Conservation (phyloP, 768 basidiomycete genomes). For the Calocybe indica region DNA sequence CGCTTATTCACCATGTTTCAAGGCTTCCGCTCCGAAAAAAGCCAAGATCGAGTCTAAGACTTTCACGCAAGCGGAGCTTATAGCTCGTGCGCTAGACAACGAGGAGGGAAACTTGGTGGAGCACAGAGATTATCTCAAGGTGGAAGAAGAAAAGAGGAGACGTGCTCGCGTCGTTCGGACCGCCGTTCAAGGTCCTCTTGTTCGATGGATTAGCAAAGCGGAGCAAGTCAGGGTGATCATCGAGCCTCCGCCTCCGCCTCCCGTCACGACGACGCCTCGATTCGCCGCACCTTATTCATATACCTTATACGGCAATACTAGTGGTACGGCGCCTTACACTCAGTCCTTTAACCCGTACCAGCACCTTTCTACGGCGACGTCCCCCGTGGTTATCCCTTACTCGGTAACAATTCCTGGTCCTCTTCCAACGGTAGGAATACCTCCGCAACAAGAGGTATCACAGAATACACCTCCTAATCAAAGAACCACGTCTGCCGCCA, state of each 20-base stretch:
- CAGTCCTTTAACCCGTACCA: too few relatives aligned
- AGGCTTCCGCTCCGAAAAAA: conserved; percentile 64
- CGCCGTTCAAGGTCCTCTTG: conserved; percentile 56
- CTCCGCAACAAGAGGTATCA: too few relatives aligned
- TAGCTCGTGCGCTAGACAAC: conserved; percentile 76
- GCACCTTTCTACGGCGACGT: too few relatives aligned
- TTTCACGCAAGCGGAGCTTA: conserved; percentile 78
- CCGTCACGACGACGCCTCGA: conserved; percentile 9
- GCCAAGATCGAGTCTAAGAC: conserved; percentile 42
- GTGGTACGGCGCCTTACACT: too few relatives aligned
- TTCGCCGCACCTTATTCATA: too few relatives aligned
- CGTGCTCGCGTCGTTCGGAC: conserved; percentile 58
- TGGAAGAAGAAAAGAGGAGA: conserved; percentile 80
- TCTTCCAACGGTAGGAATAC: too few relatives aligned
- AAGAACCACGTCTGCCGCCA: too few relatives aligned
- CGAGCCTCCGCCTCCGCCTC: conserved; percentile 23
- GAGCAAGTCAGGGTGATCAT: conserved; percentile 51
- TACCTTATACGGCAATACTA: too few relatives aligned
- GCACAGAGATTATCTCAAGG: conserved; percentile 70
- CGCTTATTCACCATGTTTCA: neutral
- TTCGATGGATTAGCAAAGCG: conserved; percentile 64
- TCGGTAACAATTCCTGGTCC: too few relatives aligned
- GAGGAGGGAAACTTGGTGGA: conserved; percentile 82
- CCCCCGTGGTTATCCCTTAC: too few relatives aligned
- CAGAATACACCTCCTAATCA: too few relatives aligned